phyloP scores from a whole-genome alignment of 192 early-diverging fungal species.

The Rhizophagus prolifer region DNA sequence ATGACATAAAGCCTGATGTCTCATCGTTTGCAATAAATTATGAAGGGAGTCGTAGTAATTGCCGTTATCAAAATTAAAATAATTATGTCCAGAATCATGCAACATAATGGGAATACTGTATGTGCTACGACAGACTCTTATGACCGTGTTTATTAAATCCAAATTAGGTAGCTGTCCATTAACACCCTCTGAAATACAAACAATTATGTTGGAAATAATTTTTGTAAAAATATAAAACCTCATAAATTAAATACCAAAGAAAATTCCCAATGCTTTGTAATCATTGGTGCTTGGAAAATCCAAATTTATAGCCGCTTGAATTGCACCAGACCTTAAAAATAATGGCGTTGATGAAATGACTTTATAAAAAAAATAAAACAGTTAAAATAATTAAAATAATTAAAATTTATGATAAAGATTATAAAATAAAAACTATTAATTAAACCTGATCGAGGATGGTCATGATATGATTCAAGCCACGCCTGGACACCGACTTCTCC shows the following conservation, averaged over 20 bases:
- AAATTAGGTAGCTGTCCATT: conserved; percentile 92
- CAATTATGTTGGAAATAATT: background rate
- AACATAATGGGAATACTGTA: conserved; percentile 58
- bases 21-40: conserved; percentile 57
- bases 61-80: conserved; percentile 36
- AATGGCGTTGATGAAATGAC: conserved; percentile 22
- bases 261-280: conserved; percentile 67
- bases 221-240: background rate
- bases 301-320: conserved; percentile 83
- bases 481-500: conserved; percentile 74
- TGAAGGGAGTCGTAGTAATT: conserved; percentile 45
- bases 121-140: conserved; percentile 51
- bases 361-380: background rate
- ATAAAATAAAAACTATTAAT: background rate
- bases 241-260: conserved; percentile 54
- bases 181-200: conserved; percentile 61
- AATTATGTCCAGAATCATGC: conserved; percentile 45
- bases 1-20: conserved; percentile 65
- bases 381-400: background rate
- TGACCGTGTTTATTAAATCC: conserved; percentile 82
- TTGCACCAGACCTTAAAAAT: conserved; percentile 65
- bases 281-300: conserved; percentile 74
- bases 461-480: conserved; percentile 92
- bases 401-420: too few relatives aligned
- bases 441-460: conserved; percentile 44